Percentiles rank a stretch among this genome's conserved stretches.
Conservation (phyloP, 192 early-diverging fungal species). For the Allomyces arbusculus region DNA sequence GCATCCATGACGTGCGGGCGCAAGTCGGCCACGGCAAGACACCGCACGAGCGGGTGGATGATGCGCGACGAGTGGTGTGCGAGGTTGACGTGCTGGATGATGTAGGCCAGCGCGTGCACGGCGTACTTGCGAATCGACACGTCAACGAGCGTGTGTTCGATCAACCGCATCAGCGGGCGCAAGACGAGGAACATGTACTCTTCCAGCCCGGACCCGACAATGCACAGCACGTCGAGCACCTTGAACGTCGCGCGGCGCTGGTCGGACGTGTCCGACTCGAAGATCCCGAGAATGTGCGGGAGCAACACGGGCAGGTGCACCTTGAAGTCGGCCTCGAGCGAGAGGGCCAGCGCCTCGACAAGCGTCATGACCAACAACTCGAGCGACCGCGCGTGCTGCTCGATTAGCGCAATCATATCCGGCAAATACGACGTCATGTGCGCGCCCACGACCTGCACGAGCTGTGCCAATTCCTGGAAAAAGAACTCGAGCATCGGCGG, state of each 20-base stretch:
- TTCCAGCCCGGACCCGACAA: slow-evolving; percentile 72
- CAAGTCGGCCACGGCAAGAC: slow-evolving; percentile 41
- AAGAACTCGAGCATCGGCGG: slow-evolving; percentile 65
- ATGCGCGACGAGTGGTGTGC: slow-evolving; percentile 70
- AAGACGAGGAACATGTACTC: slow-evolving; percentile 82
- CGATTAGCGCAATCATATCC: slow-evolving; percentile 59
- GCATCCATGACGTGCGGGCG: slow-evolving; percentile 53
- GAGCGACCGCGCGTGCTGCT: slow-evolving; percentile 54
- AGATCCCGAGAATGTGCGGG: slow-evolving; percentile 62
- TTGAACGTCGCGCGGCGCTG: slow-evolving; percentile 36
- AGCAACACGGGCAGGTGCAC: slow-evolving; percentile 58
- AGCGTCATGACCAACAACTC: slow-evolving; percentile 69
- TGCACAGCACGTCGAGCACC: slow-evolving; percentile 54
- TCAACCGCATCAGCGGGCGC: slow-evolving; percentile 55
- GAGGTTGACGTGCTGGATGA: slow-evolving; percentile 61
- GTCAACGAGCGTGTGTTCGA: slow-evolving; percentile 51
- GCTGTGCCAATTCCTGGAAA: slow-evolving; percentile 63
- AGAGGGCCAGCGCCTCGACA: slow-evolving; percentile 64
- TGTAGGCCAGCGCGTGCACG: slow-evolving; percentile 45
- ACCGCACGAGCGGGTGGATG: slow-evolving; percentile 60
- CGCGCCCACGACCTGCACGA: slow-evolving; percentile 67
- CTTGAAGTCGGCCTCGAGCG: slow-evolving; percentile 75
- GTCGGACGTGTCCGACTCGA: slow-evolving; percentile 58
- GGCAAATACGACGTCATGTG: slow-evolving; percentile 72
- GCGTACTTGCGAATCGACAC: slow-evolving; percentile 34